Evolutionary conservation across 495 filamentous ascomycete genomes (phyloP).

Genomic region (Penicillium dipodomyicola): DNA sequence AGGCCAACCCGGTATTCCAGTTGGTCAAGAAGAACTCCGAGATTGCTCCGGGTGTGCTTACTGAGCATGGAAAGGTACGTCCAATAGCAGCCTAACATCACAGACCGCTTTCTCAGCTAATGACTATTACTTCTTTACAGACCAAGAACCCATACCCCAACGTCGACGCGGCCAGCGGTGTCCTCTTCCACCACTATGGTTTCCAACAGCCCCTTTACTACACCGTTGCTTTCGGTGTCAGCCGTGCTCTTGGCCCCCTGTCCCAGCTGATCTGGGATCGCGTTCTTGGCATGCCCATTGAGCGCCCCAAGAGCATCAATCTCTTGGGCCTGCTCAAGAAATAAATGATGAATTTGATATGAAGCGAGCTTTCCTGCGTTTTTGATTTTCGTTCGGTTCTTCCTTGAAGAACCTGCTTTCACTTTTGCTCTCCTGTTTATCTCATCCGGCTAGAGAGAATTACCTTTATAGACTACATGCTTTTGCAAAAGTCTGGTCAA

Average conservation of each 20-base stretch:
- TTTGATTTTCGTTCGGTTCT: background rate
- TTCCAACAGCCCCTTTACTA: slow-evolving; percentile 98
- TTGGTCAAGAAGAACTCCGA: slow-evolving; percentile 84
- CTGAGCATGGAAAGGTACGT: slow-evolving; percentile 80
- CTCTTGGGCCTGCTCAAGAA: slow-evolving; percentile 73
- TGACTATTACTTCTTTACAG: slow-evolving; percentile 31
- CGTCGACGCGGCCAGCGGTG: slow-evolving; percentile 87
- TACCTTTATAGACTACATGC: background rate
- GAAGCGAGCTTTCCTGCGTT: slow-evolving; percentile 9
- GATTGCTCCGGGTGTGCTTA: slow-evolving; percentile 80
- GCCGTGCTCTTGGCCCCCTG: slow-evolving; percentile 83
- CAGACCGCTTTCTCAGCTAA: background rate
- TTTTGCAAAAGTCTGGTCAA: background rate
- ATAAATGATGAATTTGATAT: slow-evolving; percentile 23
- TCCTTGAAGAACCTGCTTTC: background rate
- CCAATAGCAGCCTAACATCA: background rate
- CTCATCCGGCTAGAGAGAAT: background rate
- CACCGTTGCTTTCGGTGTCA: slow-evolving; percentile 94
- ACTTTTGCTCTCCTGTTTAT: background rate
- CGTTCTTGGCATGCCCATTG: slow-evolving; percentile 92
- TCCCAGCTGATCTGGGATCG: slow-evolving; percentile 97
- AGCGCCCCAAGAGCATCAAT: slow-evolving; percentile 96
- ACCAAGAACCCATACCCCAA: slow-evolving; percentile 99
- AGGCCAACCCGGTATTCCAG: slow-evolving; percentile 83
- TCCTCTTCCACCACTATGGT: slow-evolving; percentile 94